Evolutionary conservation across 2,329 filamentous ascomycete species (phyloP).

Genomic region (Cytospora leucostoma): DNA sequence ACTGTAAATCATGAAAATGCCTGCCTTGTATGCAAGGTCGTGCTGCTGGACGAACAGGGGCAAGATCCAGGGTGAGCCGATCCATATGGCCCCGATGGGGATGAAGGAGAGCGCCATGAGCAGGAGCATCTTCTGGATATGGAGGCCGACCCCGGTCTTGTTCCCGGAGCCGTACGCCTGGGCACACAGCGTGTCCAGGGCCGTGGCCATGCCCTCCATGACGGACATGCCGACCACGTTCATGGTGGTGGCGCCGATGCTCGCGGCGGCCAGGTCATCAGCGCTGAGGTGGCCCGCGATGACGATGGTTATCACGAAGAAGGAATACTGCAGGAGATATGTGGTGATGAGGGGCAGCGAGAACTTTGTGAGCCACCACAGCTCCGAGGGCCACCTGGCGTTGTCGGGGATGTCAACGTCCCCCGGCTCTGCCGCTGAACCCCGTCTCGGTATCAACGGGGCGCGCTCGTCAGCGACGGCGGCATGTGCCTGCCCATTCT

Average conservation of each 20-base stretch:
- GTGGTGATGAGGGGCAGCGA: conserved; percentile 53
- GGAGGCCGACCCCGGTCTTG: conserved; percentile 50
- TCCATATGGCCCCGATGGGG: conserved; percentile 52
- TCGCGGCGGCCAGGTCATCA: conserved; percentile 54
- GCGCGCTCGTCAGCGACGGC: conserved; percentile 18
- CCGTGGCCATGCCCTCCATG: conserved; percentile 53
- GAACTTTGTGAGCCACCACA: conserved; percentile 35
- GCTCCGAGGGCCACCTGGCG: conserved; percentile 20
- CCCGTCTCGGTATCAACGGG: conserved; percentile 11
- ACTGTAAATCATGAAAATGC: conserved; percentile 50
- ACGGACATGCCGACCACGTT: conserved; percentile 55
- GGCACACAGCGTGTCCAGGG: conserved; percentile 52
- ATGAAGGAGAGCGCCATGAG: conserved; percentile 49
- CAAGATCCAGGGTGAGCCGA: conserved; percentile 49
- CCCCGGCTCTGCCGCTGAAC: not conserved
- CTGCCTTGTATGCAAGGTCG: conserved; percentile 50
- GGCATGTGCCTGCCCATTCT: not conserved
- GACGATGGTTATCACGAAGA: conserved; percentile 52
- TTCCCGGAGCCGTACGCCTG: conserved; percentile 54
- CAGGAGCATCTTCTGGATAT: conserved; percentile 54
- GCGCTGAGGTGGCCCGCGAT: conserved; percentile 55
- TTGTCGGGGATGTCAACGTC: not conserved
- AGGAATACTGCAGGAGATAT: conserved; percentile 56
- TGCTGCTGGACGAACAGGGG: conserved; percentile 49
- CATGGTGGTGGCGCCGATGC: conserved; percentile 53